These are phyloP conservation scores for Microsporum ferrugineum DNA, from an alignment of 2,329 filamentous ascomycete genomes.

Conservation along the genomic window DNA sequence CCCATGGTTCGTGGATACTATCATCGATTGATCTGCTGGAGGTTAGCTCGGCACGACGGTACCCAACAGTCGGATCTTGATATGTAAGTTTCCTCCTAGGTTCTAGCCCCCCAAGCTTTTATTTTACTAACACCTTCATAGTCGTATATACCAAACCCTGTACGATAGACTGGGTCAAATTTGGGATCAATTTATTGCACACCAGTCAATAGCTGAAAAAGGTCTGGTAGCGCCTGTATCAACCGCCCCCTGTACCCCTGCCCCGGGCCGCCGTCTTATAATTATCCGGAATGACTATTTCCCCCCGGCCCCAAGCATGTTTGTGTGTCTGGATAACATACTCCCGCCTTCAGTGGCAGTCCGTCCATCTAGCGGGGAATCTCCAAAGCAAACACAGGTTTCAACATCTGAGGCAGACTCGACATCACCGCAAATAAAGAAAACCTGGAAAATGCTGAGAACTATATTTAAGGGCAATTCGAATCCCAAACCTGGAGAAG, in stretches of 20 bases:
- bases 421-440: conserved; percentile 23
- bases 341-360: conserved; percentile 27
- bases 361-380: conserved; percentile 21
- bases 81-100: conserved; percentile 42
- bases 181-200: conserved; percentile 70
- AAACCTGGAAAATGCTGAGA: conserved; percentile 43
- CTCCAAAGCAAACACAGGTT: conserved; percentile 20
- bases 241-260: conserved; percentile 70
- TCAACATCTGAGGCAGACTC: conserved; percentile 14
- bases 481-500: conserved; percentile 35
- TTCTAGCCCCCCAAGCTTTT: conserved; percentile 2
- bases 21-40: conserved; percentile 83
- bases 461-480: conserved; percentile 39
- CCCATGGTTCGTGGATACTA: conserved; percentile 91
- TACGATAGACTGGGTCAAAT: conserved; percentile 56
- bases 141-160: conserved; percentile 57
- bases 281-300: conserved; percentile 73
- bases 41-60: conserved; percentile 65
- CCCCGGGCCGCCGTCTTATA: conserved; percentile 72
- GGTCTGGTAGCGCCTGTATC: conserved; percentile 51
- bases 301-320: conserved; percentile 39
- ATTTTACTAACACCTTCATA: conserved; percentile 27
- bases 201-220: conserved; percentile 55
- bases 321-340: conserved; percentile 31
- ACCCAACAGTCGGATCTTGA: conserved; percentile 51